Base-by-base conservation (phyloP, 495 filamentous ascomycete species). In the Physcia stellaris region DNA sequence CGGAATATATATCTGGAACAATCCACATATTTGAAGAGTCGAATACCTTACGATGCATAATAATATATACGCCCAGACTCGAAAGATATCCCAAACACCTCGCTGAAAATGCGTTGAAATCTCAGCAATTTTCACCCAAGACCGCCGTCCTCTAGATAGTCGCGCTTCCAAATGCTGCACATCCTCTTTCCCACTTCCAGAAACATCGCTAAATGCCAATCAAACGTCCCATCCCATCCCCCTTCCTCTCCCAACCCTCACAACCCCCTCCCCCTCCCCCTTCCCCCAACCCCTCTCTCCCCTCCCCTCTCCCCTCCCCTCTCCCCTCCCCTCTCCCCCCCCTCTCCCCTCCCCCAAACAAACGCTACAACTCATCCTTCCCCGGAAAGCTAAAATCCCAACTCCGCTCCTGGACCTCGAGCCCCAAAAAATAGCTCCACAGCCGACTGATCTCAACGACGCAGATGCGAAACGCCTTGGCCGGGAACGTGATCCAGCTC, bases 381-480 rank as follows among this genome's bases (percentile, higher is more conserved):
- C 50, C 61, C 19, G 77, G 71, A 23, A 62, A 45, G 45, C 65
- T 53, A 23, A 86, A 55, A 37, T 63, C 60, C 83, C 83, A 93
- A 9, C 57, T 61, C 45, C 83, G 65, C 4, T 79, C 77, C 32
- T 60, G 60, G 13, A 87, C 73, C 6, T 84, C 80, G 39, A 84
- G 54, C 20, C 86, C 86, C n/a, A 93, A 59, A 62, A 77, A 94
- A 51, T 64, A 83, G 34, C 79, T 68, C 73, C 77, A 88, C 13
- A 81, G 44, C 28, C 86, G 68, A 32, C 53, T 53, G 4, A 69
- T 30, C 54, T 93, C 85, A 0, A 67, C 49, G 2, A 71, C 43
- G 7, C 64, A 19, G 35, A 94, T 79, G 20, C 71, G 54, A 43
- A 62, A 92, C 80, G 83, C 1, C 31, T 68, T 75, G 6, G 52